phyloP scores from a whole-genome alignment of 2,329 filamentous ascomycete genomes.

The Fusarium goolgardi region DNA sequence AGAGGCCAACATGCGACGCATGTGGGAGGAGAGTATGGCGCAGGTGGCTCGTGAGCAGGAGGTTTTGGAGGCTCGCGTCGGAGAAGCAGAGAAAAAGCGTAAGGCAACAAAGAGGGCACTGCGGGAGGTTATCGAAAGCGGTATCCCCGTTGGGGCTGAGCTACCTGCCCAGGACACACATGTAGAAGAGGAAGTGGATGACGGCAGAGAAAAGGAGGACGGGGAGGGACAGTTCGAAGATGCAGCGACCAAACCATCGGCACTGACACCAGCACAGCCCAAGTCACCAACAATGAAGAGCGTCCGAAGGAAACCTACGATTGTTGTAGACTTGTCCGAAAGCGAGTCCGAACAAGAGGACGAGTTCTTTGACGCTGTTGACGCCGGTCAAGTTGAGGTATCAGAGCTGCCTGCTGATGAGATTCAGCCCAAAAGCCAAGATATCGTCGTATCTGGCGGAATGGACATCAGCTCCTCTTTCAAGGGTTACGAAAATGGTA shows the following conservation, averaged over 20 bases:
- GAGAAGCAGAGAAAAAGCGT: slow-evolving; percentile 89
- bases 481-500: slow-evolving; percentile 89
- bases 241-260: slow-evolving; percentile 25
- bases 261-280: slow-evolving; percentile 9
- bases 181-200: slow-evolving; percentile 50
- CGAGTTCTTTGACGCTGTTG: slow-evolving; percentile 97
- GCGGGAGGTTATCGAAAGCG: slow-evolving; percentile 80
- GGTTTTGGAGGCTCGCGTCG: slow-evolving; percentile 85
- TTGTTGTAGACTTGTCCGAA: slow-evolving; percentile 81
- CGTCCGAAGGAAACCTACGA: slow-evolving; percentile 67
- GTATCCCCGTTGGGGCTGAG: slow-evolving; percentile 51
- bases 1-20: slow-evolving; percentile 88
- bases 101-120: slow-evolving; percentile 90
- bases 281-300: slow-evolving; percentile 46
- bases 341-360: slow-evolving; percentile 85
- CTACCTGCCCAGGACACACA: slow-evolving; percentile 44
- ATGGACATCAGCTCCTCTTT: slow-evolving; percentile 81
- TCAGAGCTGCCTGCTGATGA: slow-evolving; percentile 71
- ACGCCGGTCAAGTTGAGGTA: slow-evolving; percentile 89
- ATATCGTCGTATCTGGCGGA: slow-evolving; percentile 55
- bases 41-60: slow-evolving; percentile 96
- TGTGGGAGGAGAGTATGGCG: slow-evolving; percentile 99
- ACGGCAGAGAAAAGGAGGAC: slow-evolving; percentile 35
- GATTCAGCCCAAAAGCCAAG: slow-evolving; percentile 57
- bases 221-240: slow-evolving; percentile 43